Evolutionary conservation across 2,329 filamentous ascomycete genomes (phyloP), one percentile per base, ranked within the genome.

Genomic region (Nannizziopsis arthrosporioides): DNA sequence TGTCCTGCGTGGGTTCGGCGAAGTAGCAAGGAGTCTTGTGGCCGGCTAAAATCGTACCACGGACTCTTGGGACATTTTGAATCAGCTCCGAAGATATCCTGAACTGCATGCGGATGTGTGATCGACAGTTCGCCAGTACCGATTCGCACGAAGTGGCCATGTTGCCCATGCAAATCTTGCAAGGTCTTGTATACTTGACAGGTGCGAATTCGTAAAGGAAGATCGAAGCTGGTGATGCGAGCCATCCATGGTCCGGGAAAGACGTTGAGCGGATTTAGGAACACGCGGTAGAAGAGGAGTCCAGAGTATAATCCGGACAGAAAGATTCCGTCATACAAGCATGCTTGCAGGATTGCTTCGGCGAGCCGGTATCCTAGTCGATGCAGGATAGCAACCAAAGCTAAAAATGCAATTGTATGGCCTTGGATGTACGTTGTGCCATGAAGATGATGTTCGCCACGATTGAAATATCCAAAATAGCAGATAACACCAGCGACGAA

Each of bases 71-170:
- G 44, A 19, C 56, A 59, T 5, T 46, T 41, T 7, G 57, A 55
- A 11, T 48, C 42, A 5, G 52, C 48, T 0, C 54, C 54, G 43
- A 56, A 37, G 43, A 57, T 49, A 18, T 50, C 51, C 12, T 40
- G 45, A 12, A 54, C 19, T 12, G 51, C 55, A 14, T 50, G 39
- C 4, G 44, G 50, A 36, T 55, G 42, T n/a, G 46, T 49, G 34
- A 59, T 52, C 12, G 56, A 56, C 35, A 59, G 41, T 36, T 56
- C 55, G 17, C 49, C 47, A 3, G 56, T 54, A 30, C 55, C 56
- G 10, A 58, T 53, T 14, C 61, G 53, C 10, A 64, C 54, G 41
- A 59, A 60, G 17, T 61, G 57, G 0, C 62, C 62, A 44, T 59
- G 59, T 27, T 56, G 48, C 12, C 40, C 6, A 31, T 61, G 59